Evolutionary conservation across 306 rosid species (phyloP).

Genomic region (Dalbergia cultrata): DNA sequence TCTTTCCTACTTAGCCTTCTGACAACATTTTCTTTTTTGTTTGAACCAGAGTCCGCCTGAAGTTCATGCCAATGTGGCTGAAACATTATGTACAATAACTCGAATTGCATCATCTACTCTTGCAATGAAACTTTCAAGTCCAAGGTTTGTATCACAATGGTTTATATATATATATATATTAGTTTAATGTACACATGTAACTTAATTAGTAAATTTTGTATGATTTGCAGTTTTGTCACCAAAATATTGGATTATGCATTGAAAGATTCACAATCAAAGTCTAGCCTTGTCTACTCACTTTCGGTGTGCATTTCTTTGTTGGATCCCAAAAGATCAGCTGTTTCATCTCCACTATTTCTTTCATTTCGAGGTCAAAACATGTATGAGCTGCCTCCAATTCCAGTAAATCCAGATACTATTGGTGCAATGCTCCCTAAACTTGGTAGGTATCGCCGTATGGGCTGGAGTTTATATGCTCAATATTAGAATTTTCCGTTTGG

Average conservation of each 20-base stretch:
- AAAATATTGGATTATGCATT: constrained; percentile 82
- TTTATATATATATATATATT: neutral
- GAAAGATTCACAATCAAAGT: constrained; percentile 84
- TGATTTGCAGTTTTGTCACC: constrained; percentile 79
- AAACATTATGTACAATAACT: constrained; percentile 88
- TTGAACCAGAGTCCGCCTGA: constrained; percentile 83
- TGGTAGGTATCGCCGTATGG: constrained; percentile 57
- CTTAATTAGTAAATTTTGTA: constrained; percentile 30
- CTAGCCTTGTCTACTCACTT: constrained; percentile 87
- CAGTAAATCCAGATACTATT: constrained; percentile 83
- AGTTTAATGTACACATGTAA: neutral
- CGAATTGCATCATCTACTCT: constrained; percentile 87
- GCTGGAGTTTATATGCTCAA: constrained; percentile 18
- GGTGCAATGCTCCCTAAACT: constrained; percentile 94
- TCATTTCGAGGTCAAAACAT: constrained; percentile 86
- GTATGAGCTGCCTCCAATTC: constrained; percentile 73
- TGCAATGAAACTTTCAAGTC: constrained; percentile 88
- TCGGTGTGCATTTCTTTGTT: constrained; percentile 93
- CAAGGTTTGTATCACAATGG: constrained; percentile 69
- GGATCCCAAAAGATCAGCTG: constrained; percentile 86
- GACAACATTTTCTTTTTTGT: constrained; percentile 26
- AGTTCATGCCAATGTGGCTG: constrained; percentile 96
- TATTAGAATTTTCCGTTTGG: constrained; percentile 3
- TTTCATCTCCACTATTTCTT: constrained; percentile 76
- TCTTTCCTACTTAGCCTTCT: constrained; percentile 30